Base-by-base conservation (phyloP, 306 rosid genomes). In the Citrullus colocynthis region DNA sequence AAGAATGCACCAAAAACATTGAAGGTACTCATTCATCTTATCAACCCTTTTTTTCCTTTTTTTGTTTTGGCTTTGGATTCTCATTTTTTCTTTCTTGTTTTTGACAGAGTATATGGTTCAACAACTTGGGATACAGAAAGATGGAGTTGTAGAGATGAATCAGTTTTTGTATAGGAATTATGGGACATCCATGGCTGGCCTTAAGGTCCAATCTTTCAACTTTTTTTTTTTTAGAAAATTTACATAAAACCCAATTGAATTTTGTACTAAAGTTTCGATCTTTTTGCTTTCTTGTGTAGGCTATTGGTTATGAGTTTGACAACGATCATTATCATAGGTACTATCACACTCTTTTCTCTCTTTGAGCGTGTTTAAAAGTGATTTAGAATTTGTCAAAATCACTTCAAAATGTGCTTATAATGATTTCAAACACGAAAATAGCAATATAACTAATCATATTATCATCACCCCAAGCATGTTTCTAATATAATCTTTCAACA, bases 121-220 rank as follows among this genome's bases (percentile, higher is more conserved):
- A 41, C 86, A 88, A 85, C 96, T 94, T 82, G 89, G 87, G 54
- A 90, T 91, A 49, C 89, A 94, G 69, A 67, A 67, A 20, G 87
- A 86, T 49, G 60, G 78, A 84, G 88, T 91, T 72, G 86, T 89
- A 32, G 88, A 90, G 39, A 76, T 90, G 76, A 81, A 87, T 80
- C 0, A 49, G 69, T 58, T 86, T 0, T 80, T 94, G 77, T 94
- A 94, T 78, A 90, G 85, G 87, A 80, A 79, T 48, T 91, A 94
- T 66, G 98, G 97, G 58, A 91, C 98, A n/a, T 90, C 96, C 21
- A 71, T 94, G 97, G 98, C 98, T 56, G 97, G 97, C 80, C 97
- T 94, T 32, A 88, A 67, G 77, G 30, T 58, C 12, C 8, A 65
- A 42, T 67, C 32, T 2, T 77, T 37, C 7, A 65, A 0, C 18